Base-by-base conservation (phyloP, 805 yeast species). In the Cyberlindnera xishuangbannaensis region DNA sequence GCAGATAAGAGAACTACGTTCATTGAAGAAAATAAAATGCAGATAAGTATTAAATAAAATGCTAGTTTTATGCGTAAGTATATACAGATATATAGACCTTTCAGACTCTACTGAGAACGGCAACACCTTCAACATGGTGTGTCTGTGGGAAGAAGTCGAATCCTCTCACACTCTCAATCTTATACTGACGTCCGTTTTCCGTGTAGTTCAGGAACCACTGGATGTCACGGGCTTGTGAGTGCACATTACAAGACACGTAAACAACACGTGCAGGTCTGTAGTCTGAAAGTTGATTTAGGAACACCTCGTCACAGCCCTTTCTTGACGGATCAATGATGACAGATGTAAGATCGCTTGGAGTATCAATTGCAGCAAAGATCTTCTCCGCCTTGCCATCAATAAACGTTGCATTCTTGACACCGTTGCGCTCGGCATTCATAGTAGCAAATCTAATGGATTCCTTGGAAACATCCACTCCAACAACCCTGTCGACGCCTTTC, bases 111-210 rank as follows among this genome's bases (percentile, higher is more conserved):
- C 58, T 44, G 28, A 85, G 61, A 6, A 85, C 92, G 12, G 90
- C 90, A 14, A 85, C 85, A 53, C 90, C 76, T 57, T 85, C 95
- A 24, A 85, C 95, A 51, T 85, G 95, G 50, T 86, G 90, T 0
- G 95, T 86, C 61, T 86, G 95, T 3, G 95, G 95, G 66, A 92
- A 92, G 63, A 92, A 90, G 59, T 92, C 98, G 56, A 92, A 92
- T 1, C 98, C 98, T 51, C 86, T 77, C 16, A 92, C 67, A 46
- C 90, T 80, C 45, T 85, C 95, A 28, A 92, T 71, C 37, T 62
- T 63, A 62, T 86, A 92, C 25, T 69, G 52, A 7, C 55, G 47
- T 4, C 92, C 92, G 44, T 75, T 56, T 22, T 62, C 67, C 7
- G 90, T 78, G 23, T 77, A 69, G 41, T 70, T 73, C 36, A 88